Conservation (phyloP, 2,329 filamentous ascomycete species). For the Cytospora piceicola region DNA sequence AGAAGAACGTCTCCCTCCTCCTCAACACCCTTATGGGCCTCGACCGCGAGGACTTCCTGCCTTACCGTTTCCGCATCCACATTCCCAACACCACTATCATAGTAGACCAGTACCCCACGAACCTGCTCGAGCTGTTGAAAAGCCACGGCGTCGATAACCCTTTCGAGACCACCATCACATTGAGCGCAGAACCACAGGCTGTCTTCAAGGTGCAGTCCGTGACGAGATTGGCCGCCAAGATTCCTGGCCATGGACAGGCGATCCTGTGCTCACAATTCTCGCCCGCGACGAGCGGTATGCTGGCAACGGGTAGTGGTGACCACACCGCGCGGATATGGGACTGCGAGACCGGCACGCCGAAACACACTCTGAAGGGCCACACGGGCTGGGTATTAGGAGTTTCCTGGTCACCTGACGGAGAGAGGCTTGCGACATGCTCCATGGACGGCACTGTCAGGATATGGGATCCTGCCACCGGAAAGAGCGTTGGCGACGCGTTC, state of each 20-base stretch:
- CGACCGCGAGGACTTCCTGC: constrained; percentile 63
- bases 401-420: constrained; percentile 83
- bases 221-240: constrained; percentile 84
- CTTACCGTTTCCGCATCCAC: constrained; percentile 64
- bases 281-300: constrained; percentile 72
- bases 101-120: constrained; percentile 59
- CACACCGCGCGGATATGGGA: constrained; percentile 93
- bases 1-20: constrained; percentile 86
- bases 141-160: constrained; percentile 62
- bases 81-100: constrained; percentile 57
- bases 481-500: constrained; percentile 69
- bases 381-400: constrained; percentile 89
- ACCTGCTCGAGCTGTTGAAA: constrained; percentile 58
- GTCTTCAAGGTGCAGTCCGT: constrained; percentile 93
- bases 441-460: constrained; percentile 92
- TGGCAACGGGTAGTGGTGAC: constrained; percentile 90
- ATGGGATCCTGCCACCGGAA: constrained; percentile 85
- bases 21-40: constrained; percentile 77
- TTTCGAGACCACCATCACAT: constrained; percentile 55
- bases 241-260: constrained; percentile 88
- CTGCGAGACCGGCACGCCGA: constrained; percentile 87
- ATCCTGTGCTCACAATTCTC: constrained; percentile 88
- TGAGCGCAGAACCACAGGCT: constrained; percentile 77
- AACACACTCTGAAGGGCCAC: constrained; percentile 84
- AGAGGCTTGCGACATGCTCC: constrained; percentile 81